Conservation (phyloP, 371 early-diverging fungal species). For the Syncephalastrum contaminatum region DNA sequence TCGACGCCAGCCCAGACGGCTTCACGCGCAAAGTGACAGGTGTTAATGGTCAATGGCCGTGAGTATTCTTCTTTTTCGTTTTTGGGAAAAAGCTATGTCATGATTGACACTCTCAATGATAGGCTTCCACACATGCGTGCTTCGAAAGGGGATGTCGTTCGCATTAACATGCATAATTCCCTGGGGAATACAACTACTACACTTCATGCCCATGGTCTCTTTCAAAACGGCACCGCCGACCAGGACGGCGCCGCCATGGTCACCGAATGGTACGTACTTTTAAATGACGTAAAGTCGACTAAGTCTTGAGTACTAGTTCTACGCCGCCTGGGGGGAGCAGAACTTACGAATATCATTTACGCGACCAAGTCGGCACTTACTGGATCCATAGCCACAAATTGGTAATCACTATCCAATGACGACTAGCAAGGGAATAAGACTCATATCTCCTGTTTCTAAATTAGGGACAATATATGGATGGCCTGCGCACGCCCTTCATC, state of each 20-base stretch:
- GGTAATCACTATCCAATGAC: too few species aligned
- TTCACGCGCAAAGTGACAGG: constrained; percentile 67
- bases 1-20: constrained; percentile 71
- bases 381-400: constrained; percentile 72
- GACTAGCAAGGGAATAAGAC: too few species aligned
- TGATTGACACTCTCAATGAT: too few species aligned
- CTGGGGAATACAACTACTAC: constrained; percentile 45
- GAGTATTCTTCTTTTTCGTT: constrained; percentile 20
- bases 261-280: constrained; percentile 51
- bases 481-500: constrained; percentile 70
- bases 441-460: not conserved
- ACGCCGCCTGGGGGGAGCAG: constrained; percentile 52
- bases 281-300: not conserved
- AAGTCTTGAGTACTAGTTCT: constrained; percentile 14
- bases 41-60: constrained; percentile 75
- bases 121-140: constrained; percentile 50
- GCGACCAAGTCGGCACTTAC: constrained; percentile 66
- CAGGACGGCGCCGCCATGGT: constrained; percentile 67
- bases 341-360: constrained; percentile 60
- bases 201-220: constrained; percentile 72
- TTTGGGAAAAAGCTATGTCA: too few species aligned
- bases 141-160: constrained; percentile 52
- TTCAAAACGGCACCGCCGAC: constrained; percentile 57
- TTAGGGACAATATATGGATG: constrained; percentile 75
- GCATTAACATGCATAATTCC: constrained; percentile 59